Base-by-base conservation (phyloP, 352 stramenopile species). In the Globisporangium nodosum region DNA sequence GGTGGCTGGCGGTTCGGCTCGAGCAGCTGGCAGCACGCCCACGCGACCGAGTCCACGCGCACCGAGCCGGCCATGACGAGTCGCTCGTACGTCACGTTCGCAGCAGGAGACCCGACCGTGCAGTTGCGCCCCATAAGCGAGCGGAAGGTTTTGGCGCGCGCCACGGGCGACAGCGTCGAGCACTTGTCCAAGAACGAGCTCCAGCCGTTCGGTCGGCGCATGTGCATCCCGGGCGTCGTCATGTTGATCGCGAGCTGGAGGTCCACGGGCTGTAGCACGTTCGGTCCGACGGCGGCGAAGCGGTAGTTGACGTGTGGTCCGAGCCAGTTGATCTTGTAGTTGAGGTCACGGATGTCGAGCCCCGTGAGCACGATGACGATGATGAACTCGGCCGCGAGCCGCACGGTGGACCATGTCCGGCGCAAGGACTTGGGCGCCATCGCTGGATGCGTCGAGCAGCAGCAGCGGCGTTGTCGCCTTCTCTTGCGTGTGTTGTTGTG, bases 311-410 rank as follows among this genome's bases (percentile, higher is more conserved):
- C 68, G 7, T 59, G 55, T 5, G 71, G 56, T 0, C 78, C 75
- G 30, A 88, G 46, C 78, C 76, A 88, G 2, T 50, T 61, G 52
- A 68, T 48, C 63, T 88, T 88, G 63, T 82, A 87, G 66, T 68
- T 80, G 40, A 88, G 55, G 43, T 88, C 78, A 6, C 78, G 73
- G 51, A 61, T 55, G 45, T 86, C 76, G 54, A 88, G 65, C 40
- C 73, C 49, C 18, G 83, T 52, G 12, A 66, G 58, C 39, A 76
- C 21, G 47, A 52, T n/a, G 1, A 73, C 50, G 45, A 85, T 46
- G 11, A 65, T 40, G 6, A 71, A 50, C 15, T 86, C 64, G 11
- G 69, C 53, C 56, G 71, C 39, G 37, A 76, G 15, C 1, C 64
- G 63, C 35, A 42, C 35, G 9, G 35, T 9, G 9, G 35, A 42